Percentiles rank a stretch among this genome's conserved stretches.
Evolutionary conservation across 495 filamentous ascomycete species (phyloP).

Genomic region (Penicillium malachiteum): DNA sequence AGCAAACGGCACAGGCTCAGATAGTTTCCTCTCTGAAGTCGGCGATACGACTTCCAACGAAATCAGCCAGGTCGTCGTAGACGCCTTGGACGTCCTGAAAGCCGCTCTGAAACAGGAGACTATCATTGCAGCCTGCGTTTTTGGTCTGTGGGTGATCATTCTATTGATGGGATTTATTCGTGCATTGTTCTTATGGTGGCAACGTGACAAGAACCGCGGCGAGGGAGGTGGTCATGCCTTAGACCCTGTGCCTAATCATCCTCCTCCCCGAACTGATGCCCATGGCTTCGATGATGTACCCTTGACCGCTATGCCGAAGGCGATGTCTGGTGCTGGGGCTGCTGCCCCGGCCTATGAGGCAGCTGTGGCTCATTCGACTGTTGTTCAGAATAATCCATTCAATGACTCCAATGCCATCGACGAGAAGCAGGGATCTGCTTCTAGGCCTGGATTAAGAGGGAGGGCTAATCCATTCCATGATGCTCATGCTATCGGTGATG

Average conservation of each 20-base stretch:
- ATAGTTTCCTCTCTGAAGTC: constrained; percentile 74
- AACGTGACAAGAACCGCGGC: constrained; percentile 41
- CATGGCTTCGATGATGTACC: constrained; percentile 35
- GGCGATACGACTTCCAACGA: constrained; percentile 69
- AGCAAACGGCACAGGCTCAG: constrained; percentile 45
- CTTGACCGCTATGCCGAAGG: constrained; percentile 29
- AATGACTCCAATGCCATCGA: background rate
- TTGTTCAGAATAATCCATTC: background rate
- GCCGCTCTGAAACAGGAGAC: constrained; percentile 69
- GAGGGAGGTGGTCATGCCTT: constrained; percentile 47
- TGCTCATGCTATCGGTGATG: constrained; percentile 2
- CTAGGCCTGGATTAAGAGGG: no score
- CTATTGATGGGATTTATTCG: constrained; percentile 70
- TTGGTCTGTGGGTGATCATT: constrained; percentile 74
- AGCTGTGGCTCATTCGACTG: constrained; percentile 3
- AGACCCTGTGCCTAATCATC: constrained; percentile 9
- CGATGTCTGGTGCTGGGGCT: constrained; percentile 7
- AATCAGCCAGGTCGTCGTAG: constrained; percentile 70
- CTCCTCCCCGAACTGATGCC: constrained; percentile 8
- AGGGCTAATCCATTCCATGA: constrained; percentile 3
- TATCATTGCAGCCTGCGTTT: constrained; percentile 67
- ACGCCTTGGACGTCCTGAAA: constrained; percentile 62
- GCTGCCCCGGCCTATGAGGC: constrained; percentile 32
- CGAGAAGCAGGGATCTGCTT: background rate
- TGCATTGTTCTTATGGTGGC: constrained; percentile 52